Base-by-base conservation (phyloP, 2,329 filamentous ascomycete genomes). In the Neofusicoccum umdonicola region DNA sequence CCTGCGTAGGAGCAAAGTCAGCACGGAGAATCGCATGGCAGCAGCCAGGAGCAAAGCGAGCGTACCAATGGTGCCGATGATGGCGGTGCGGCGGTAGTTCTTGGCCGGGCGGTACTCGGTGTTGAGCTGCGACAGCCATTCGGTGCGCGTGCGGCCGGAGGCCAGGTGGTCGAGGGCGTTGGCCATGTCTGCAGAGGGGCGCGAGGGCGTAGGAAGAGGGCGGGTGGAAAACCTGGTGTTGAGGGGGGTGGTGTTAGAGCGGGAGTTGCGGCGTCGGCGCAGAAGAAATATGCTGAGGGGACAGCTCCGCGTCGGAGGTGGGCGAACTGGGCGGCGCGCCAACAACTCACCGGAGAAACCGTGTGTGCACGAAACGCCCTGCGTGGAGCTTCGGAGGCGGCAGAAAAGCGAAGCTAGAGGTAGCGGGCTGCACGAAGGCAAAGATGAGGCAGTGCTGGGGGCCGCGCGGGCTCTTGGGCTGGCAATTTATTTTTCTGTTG, bases 51-150 rank as follows among this genome's bases (percentile, higher is more conserved):
- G 58, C 45, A 42, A 35, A 15, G 58, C 56, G 15, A 34, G 65
- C 83, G 74, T 80, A 88, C 86, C 95, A 78, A 99, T 98, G 74
- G 95, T 98, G 84, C 94, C 93, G 82, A 99, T 97, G 84, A 99
- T 99, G 77, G 93, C 97, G 68, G 94, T 97, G 72, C 95, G 90
- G 76, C 95, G 92, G 82, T 95, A 96, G 84, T 96, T 93, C 81
- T 90, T 91, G 74, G 89, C 86, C 65, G 94, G 93, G 73, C 87
- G 85, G 83, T 90, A 93, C 77, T 95, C 91, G 70, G 94, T 97
- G 84, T 97, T 90, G 77, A 99, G 91, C 80, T 87, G 84, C 77
- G 87, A 85, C 74, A 88, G 84, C 88, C 88, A 90, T 80, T 90
- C 86, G 74, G 87, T 83, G 78, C 87, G 84, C 73, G 88, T 89